Evolutionary conservation across 2,329 filamentous ascomycete genomes (phyloP).

Genomic region (Aspergillus puulaauensis): DNA sequence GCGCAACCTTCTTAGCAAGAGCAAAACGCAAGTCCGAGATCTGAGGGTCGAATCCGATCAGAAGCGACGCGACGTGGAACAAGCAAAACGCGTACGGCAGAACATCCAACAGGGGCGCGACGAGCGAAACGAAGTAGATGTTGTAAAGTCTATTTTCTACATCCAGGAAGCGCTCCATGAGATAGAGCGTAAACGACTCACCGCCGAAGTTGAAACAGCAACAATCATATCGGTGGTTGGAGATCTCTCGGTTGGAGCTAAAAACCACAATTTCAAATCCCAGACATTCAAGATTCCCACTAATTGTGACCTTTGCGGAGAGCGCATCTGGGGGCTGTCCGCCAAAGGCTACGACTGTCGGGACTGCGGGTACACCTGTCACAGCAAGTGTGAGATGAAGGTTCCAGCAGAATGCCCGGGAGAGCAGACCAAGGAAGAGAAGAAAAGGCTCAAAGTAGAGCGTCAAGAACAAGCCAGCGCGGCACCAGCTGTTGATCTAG

Average conservation of each 20-base stretch:
- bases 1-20: constrained; percentile 87
- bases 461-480: constrained; percentile 76
- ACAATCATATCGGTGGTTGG: constrained; percentile 91
- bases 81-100: constrained; percentile 70
- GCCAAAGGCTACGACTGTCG: constrained; percentile 95
- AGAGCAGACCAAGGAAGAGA: constrained; percentile 89
- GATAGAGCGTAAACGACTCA: constrained; percentile 77
- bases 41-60: constrained; percentile 80
- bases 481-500: constrained; percentile 37
- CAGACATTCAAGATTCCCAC: constrained; percentile 99
- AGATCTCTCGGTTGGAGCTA: constrained; percentile 86
- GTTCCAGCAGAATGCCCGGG: constrained; percentile 94
- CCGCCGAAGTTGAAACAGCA: constrained; percentile 87
- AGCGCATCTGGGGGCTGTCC: constrained; percentile 94
- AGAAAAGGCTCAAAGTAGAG: constrained; percentile 86
- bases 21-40: constrained; percentile 78
- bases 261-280: constrained; percentile 97
- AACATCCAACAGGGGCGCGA: constrained; percentile 79
- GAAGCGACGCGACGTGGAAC: constrained; percentile 82
- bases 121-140: constrained; percentile 82
- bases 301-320: constrained; percentile 94
- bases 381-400: constrained; percentile 99
- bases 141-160: constrained; percentile 78
- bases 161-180: constrained; percentile 84
- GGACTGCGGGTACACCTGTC: constrained; percentile 96